Conservation (phyloP, 2,329 filamentous ascomycete genomes). For the Verticillium alfalfae region DNA sequence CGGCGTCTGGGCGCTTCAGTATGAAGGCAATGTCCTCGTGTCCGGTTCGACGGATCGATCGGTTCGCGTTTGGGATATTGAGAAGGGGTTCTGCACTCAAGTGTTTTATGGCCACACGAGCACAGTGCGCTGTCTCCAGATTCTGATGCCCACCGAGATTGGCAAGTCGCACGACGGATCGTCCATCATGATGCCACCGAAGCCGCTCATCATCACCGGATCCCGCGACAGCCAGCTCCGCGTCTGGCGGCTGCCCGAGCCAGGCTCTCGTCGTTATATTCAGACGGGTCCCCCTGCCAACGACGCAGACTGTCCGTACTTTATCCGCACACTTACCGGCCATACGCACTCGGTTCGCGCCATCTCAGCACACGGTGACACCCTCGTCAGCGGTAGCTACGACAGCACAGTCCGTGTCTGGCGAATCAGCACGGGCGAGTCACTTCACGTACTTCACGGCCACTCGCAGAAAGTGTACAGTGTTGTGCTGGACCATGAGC, state of each 20-base stretch:
- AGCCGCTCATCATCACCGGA: constrained; percentile 94
- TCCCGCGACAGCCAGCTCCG: constrained; percentile 90
- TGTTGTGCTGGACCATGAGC: constrained; percentile 85
- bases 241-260: constrained; percentile 88
- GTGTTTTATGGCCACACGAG: constrained; percentile 97
- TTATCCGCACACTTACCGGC: constrained; percentile 78
- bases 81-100: constrained; percentile 85
- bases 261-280: constrained; percentile 70
- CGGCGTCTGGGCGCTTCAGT: constrained; percentile 95
- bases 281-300: constrained; percentile 71
- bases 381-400: constrained; percentile 94
- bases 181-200: constrained; percentile 83
- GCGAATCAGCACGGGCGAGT: constrained; percentile 94
- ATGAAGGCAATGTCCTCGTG: constrained; percentile 89
- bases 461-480: constrained; percentile 95
- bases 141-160: constrained; percentile 79
- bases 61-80: constrained; percentile 99
- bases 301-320: constrained; percentile 85
- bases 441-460: constrained; percentile 75
- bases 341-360: constrained; percentile 93
- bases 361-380: constrained; percentile 91
- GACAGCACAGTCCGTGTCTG: constrained; percentile 93
- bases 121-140: constrained; percentile 92
- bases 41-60: constrained; percentile 95
- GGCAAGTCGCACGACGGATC: constrained; percentile 66